phyloP scores from a whole-genome alignment of 257 asterid species.

The Eustoma russellianum region DNA sequence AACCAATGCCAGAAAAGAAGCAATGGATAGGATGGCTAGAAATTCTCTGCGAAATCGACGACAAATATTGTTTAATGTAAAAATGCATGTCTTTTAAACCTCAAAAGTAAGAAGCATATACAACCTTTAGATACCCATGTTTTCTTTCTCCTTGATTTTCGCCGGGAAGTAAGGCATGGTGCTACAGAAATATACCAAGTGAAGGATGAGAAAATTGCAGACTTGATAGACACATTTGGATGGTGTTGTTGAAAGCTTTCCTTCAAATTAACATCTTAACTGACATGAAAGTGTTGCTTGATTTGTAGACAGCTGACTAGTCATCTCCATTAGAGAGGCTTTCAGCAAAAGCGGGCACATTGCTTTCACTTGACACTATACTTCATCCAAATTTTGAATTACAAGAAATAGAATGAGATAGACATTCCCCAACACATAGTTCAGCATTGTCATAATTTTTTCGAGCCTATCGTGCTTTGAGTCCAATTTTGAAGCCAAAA shows the following conservation, averaged over 20 bases:
- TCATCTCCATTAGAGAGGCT: neutral
- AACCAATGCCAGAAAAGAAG: neutral
- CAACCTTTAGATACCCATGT: neutral
- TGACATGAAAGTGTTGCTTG: conserved; percentile 18
- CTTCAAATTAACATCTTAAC: conserved; percentile 40
- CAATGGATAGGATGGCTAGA: neutral
- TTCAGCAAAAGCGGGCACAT: conserved; percentile 6
- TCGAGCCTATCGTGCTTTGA: too few species aligned
- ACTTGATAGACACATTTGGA: conserved; percentile 6
- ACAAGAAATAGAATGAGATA: neutral
- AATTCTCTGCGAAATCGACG: neutral
- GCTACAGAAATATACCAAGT: neutral
- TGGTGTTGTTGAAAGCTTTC: conserved; percentile 6
- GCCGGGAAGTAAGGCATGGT: neutral
- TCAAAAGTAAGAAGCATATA: neutral
- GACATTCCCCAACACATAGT: too few species aligned
- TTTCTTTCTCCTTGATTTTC: neutral
- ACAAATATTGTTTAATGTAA: too few species aligned
- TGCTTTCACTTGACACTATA: conserved; percentile 10
- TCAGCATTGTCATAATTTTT: too few species aligned
- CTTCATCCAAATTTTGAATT: conserved; percentile 2
- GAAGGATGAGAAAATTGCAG: neutral
- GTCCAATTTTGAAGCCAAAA: too few species aligned
- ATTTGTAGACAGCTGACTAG: conserved; percentile 18
- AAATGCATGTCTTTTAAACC: neutral